Percentiles rank a stretch among this genome's conserved stretches.
Conservation (phyloP, 805 yeast species). For the Kluyveromyces dobzhanskii region DNA sequence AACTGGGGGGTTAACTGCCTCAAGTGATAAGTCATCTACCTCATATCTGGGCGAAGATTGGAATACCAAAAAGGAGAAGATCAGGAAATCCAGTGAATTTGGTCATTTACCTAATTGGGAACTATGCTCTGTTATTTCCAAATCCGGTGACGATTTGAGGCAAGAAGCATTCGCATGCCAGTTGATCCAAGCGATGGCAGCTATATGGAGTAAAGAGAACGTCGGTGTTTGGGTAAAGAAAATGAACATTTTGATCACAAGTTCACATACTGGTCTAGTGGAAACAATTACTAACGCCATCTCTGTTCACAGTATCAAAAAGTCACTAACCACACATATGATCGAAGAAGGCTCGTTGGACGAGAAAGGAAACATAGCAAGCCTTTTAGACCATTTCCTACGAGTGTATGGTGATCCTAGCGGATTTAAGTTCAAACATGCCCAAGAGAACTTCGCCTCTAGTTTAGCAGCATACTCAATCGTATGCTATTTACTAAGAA, state of each 20-base stretch:
- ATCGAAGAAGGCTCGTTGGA: constrained; percentile 53
- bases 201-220: constrained; percentile 65
- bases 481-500: constrained; percentile 81
- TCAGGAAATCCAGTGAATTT: constrained; percentile 64
- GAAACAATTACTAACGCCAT: constrained; percentile 95
- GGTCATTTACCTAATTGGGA: constrained; percentile 95
- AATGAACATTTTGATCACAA: constrained; percentile 87
- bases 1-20: constrained; percentile 55
- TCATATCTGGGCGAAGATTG: constrained; percentile 88
- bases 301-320: constrained; percentile 89
- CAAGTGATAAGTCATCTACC: constrained; percentile 21
- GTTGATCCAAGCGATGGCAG: constrained; percentile 76
- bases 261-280: constrained; percentile 84
- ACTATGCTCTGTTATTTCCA: constrained; percentile 87
- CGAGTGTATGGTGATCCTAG: constrained; percentile 63
- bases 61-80: constrained; percentile 72
- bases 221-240: constrained; percentile 85
- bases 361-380: constrained; percentile 58
- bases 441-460: constrained; percentile 76
- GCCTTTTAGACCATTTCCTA: constrained; percentile 70
- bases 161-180: constrained; percentile 99
- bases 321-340: constrained; percentile 74
- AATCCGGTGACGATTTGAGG: constrained; percentile 90
- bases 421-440: constrained; percentile 50
- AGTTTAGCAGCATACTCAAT: constrained; percentile 90